Base-by-base conservation (phyloP, 1,139 yeast genomes). In the Blastobotrys petasosporus region DNA sequence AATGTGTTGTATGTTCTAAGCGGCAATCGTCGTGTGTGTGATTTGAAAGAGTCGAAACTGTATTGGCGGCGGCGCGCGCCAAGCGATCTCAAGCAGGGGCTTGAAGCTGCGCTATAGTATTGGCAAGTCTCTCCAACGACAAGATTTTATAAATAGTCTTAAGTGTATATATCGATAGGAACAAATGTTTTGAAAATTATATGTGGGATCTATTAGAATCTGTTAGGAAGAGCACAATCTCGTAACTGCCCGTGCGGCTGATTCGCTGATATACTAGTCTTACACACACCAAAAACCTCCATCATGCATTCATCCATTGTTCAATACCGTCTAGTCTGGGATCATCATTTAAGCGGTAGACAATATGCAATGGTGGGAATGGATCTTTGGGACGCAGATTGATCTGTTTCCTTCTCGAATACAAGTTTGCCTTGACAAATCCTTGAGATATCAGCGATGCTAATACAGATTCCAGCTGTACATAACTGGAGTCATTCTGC, bases 381-480 rank as follows among this genome's bases (percentile, higher is more conserved):
- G 63, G 58, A 12, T 54, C 58, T 13, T 44, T 42, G 5, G 56
- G 45, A 29, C 55, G 54, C 37, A 64, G 50, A 17, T 60, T 51
- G 8, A 64, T 47, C 5, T 58, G 40, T 38, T 54, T 53, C 29
- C 51, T 53, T 9, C 67, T 52, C 2, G 64, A 49, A 43, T 60
- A 58, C 11, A 69, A 53, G 25, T 66, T 64, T 6, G 66, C 73
- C 46, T 57, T 64, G 47, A 69, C 55, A 45, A 57, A 58, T 9
- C 69, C 69, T 35, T 59, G 63, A 36, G 62, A 59, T 10, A 67
- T 63, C 34, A 70, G 56, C 37, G 64, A 56, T 7, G 64, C 59
- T 39, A 65, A 62, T 6, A 68, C 51, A 32, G 61, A 56, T 46
- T 70, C 74, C 2, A 65, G 57, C 10, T 55, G 55, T 8, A 56